Percentiles rank a stretch among this genome's conserved stretches.
Evolutionary conservation across 2,329 filamentous ascomycete species (phyloP).

Genomic region (Fusarium domesticum): DNA sequence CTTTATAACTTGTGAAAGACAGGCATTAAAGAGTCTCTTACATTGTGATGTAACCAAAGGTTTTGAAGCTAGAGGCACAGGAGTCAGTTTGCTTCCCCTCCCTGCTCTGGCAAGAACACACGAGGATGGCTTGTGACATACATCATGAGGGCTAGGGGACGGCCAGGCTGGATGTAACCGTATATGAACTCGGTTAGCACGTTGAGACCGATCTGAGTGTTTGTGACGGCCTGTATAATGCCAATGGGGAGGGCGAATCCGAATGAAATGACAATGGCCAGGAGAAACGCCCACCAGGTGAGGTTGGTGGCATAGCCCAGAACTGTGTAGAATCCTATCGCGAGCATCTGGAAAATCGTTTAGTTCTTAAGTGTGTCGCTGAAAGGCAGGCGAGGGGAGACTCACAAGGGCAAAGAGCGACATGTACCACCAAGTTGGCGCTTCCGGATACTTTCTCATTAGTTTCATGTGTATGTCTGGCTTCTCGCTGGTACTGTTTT

Average conservation of each 20-base stretch:
- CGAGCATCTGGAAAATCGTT: conserved; percentile 44
- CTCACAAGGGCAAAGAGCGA: conserved; percentile 53
- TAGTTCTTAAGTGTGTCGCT: conserved; percentile 6
- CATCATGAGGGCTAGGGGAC: conserved; percentile 71
- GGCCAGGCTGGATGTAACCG: conserved; percentile 72
- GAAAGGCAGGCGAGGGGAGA: conserved; percentile 2
- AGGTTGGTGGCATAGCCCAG: conserved; percentile 64
- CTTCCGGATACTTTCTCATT: conserved; percentile 61
- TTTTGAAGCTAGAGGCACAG: conserved; percentile 51
- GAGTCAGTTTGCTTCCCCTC: background rate
- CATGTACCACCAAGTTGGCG: conserved; percentile 63
- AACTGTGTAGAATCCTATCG: conserved; percentile 52
- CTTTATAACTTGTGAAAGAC: background rate
- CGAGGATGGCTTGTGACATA: conserved; percentile 35
- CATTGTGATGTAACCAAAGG: conserved; percentile 62
- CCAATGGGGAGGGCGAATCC: conserved; percentile 64
- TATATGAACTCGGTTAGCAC: conserved; percentile 72
- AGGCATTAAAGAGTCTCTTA: conserved; percentile 14
- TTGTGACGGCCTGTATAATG: conserved; percentile 67
- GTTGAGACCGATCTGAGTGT: conserved; percentile 70
- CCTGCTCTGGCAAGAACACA: background rate
- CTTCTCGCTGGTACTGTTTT: conserved; percentile 56
- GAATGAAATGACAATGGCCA: conserved; percentile 63
- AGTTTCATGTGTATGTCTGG: conserved; percentile 63
- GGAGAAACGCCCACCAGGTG: conserved; percentile 69